Conservation (phyloP, 2,329 filamentous ascomycete species). For the Ampelomyces quisqualis region DNA sequence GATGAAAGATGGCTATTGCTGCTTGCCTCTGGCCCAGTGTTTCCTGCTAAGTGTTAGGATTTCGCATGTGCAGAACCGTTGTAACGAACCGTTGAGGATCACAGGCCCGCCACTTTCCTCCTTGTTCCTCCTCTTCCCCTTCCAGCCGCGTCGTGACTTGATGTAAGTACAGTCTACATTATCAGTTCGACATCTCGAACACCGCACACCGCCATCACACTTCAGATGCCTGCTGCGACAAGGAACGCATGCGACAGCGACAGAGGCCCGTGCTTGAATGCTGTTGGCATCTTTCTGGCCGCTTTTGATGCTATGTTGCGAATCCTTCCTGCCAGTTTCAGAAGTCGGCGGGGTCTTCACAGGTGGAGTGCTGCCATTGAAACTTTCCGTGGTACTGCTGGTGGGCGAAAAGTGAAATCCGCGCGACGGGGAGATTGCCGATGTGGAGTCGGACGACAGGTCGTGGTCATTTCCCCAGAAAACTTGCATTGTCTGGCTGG, state of each 20-base stretch:
- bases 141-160: constrained; percentile 54
- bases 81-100: constrained; percentile 25
- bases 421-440: constrained; percentile 20
- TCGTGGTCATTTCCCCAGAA: constrained; percentile 36
- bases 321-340: constrained; percentile 23
- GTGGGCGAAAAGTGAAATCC: constrained; percentile 36
- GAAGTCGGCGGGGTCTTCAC: constrained; percentile 32
- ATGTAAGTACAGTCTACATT: constrained; percentile 53
- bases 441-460: constrained; percentile 28
- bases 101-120: constrained; percentile 32
- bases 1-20: constrained; percentile 31
- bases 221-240: constrained; percentile 56
- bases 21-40: constrained; percentile 12
- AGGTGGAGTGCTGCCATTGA: constrained; percentile 32
- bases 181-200: constrained; percentile 51
- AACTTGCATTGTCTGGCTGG: constrained; percentile 25
- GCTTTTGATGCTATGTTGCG: constrained; percentile 19
- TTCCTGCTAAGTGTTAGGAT: too few species aligned
- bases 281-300: constrained; percentile 21
- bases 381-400: constrained; percentile 33
- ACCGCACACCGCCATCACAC: constrained; percentile 54
- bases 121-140: constrained; percentile 46
- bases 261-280: constrained; percentile 35
- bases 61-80: too few species aligned
- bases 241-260: constrained; percentile 52